Evolutionary conservation across 1,284 basidiomycete genomes (phyloP).

Genomic region (Pseudozyma hubeiensis): DNA sequence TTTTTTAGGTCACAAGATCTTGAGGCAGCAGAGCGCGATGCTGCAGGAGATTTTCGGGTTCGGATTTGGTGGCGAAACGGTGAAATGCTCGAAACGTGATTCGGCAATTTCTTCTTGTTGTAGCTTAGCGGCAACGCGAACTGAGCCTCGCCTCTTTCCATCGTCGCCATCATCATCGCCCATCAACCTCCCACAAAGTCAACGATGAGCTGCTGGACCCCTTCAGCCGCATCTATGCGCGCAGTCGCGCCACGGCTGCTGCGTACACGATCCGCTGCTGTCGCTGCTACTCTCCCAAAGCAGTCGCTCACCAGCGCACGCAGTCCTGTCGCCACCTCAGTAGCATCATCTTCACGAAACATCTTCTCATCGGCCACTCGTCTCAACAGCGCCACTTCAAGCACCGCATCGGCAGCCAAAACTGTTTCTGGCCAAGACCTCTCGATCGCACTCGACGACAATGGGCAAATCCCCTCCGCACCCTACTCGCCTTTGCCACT

Average conservation of each 20-base stretch:
- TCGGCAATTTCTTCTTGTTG: not conserved
- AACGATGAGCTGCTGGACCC: slow-evolving; percentile 39
- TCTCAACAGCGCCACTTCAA: not conserved
- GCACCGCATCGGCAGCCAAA: not conserved
- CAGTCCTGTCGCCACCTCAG: not conserved
- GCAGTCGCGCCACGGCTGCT: slow-evolving; percentile 24
- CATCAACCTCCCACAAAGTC: not conserved
- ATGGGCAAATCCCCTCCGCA: slow-evolving; percentile 50
- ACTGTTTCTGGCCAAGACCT: slow-evolving; percentile 41
- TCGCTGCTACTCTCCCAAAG: slow-evolving; percentile 8
- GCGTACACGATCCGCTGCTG: slow-evolving; percentile 14
- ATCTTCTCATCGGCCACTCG: slow-evolving; percentile 18
- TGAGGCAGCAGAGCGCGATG: slow-evolving; percentile 8
- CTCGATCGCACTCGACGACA: slow-evolving; percentile 47
- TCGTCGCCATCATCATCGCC: not conserved
- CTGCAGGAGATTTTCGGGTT: not conserved
- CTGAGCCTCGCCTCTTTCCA: not conserved
- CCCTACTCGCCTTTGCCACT: slow-evolving; percentile 60
- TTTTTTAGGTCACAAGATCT: not conserved
- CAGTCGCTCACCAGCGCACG: slow-evolving; percentile 6
- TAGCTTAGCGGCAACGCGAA: not conserved
- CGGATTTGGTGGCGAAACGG: slow-evolving; percentile 13
- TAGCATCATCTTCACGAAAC: not conserved
- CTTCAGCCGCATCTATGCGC: slow-evolving; percentile 21
- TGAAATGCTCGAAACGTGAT: slow-evolving; percentile 12